phyloP scores from a whole-genome alignment of 2,329 filamentous ascomycete species.

The Alternaria brassicicola region DNA sequence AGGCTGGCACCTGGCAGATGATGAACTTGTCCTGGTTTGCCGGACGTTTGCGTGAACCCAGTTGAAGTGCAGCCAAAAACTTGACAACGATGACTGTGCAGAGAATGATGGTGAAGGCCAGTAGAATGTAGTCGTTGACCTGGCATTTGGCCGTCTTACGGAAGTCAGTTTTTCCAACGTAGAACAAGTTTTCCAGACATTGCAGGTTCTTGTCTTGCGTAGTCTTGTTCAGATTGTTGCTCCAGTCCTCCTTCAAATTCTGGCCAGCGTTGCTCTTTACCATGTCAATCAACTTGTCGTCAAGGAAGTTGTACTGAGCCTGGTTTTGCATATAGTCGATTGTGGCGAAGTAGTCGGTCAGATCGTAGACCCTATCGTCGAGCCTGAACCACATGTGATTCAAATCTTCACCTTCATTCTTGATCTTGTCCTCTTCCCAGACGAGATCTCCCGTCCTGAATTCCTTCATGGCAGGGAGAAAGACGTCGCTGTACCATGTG shows the following conservation, averaged over 20 bases:
- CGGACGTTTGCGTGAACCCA: conserved; percentile 88
- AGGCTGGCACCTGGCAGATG: conserved; percentile 96
- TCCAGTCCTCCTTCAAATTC: conserved; percentile 74
- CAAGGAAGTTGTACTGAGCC: conserved; percentile 72
- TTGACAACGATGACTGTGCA: conserved; percentile 82
- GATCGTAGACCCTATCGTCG: conserved; percentile 78
- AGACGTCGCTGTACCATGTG: conserved; percentile 78
- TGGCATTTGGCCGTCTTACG: conserved; percentile 75
- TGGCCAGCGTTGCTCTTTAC: conserved; percentile 77
- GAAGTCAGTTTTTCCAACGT: conserved; percentile 84
- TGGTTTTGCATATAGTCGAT: conserved; percentile 63
- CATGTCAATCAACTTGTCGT: conserved; percentile 68
- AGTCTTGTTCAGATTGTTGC: conserved; percentile 58
- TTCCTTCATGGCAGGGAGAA: conserved; percentile 79
- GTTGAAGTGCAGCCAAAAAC: conserved; percentile 90
- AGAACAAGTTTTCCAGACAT: conserved; percentile 85
- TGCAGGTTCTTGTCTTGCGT: conserved; percentile 71
- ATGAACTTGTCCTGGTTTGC: conserved; percentile 97
- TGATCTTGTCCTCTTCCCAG: conserved; percentile 65
- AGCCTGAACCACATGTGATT: conserved; percentile 82
- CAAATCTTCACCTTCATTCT: conserved; percentile 68
- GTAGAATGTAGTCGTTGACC: conserved; percentile 87
- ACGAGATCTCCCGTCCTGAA: conserved; percentile 90
- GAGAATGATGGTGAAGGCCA: conserved; percentile 85
- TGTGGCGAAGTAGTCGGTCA: conserved; percentile 91